These are phyloP conservation scores for Crassisporium funariophilum DNA, from an alignment of 768 basidiomycete species.

Conservation along the genomic window DNA sequence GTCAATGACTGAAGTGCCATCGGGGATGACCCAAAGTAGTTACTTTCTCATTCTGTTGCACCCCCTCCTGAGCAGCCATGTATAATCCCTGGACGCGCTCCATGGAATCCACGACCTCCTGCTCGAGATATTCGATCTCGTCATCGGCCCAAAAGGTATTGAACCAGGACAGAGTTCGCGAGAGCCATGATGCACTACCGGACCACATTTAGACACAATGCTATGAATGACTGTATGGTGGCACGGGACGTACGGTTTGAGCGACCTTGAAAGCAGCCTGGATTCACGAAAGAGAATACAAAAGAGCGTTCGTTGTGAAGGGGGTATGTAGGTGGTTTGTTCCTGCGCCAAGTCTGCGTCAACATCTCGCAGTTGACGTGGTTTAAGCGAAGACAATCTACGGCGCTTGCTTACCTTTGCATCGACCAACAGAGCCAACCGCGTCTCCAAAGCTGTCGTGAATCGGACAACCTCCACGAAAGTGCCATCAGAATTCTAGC, in stretches of 20 bases:
- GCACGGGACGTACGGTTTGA: constrained; percentile 60
- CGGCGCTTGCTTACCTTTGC: constrained; percentile 46
- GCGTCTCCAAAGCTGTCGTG: constrained; percentile 54
- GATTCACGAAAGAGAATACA: constrained; percentile 65
- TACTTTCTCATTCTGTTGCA: constrained; percentile 48
- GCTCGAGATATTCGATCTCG: constrained; percentile 40
- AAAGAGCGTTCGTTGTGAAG: constrained; percentile 61
- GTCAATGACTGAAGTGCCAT: no score
- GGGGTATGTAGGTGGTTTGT: constrained; percentile 46
- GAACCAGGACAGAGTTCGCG: constrained; percentile 47
- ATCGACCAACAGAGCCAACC: constrained; percentile 57
- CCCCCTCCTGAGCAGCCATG: constrained; percentile 47
- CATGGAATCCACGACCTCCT: constrained; percentile 43
- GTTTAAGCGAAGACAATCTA: neutral
- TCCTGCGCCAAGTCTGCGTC: constrained; percentile 45
- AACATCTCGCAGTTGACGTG: neutral
- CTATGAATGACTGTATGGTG: neutral
- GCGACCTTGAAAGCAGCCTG: constrained; percentile 60
- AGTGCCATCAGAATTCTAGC: constrained; percentile 31
- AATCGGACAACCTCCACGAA: constrained; percentile 45
- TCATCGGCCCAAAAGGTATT: constrained; percentile 38
- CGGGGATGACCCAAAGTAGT: neutral
- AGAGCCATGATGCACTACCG: constrained; percentile 50
- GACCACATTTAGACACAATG: constrained; percentile 1
- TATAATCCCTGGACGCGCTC: constrained; percentile 53